These are phyloP conservation scores for Eucalyptus leucophloia DNA, from an alignment of 345 rosid genomes.

Conservation along the genomic window DNA sequence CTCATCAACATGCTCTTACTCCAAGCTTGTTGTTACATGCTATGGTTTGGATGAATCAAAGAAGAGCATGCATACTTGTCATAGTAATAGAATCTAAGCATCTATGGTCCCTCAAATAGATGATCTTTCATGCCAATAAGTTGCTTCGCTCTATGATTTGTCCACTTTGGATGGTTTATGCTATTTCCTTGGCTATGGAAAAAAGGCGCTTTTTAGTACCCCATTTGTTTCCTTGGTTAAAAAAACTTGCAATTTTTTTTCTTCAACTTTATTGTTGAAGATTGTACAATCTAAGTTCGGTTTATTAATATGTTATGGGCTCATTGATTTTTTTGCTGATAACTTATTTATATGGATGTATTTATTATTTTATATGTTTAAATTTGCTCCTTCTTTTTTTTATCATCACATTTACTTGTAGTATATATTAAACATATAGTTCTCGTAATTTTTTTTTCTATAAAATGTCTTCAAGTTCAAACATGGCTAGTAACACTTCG, in stretches of 20 bases:
- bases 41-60: neutral
- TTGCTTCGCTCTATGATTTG: slow-evolving; percentile 22
- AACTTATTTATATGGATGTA: too few relatives aligned
- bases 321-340: too few relatives aligned
- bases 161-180: slow-evolving; percentile 45
- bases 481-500: too few relatives aligned
- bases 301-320: too few relatives aligned
- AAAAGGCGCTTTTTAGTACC: slow-evolving; percentile 12
- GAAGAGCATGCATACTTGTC: neutral
- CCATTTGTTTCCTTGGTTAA: neutral
- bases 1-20: neutral
- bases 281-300: too few relatives aligned
- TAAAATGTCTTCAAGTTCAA: too few relatives aligned
- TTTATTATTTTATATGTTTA: too few relatives aligned
- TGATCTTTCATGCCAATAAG: slow-evolving; percentile 27
- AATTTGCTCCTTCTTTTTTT: too few relatives aligned
- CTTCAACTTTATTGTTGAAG: too few relatives aligned
- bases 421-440: too few relatives aligned
- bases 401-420: too few relatives aligned
- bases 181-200: slow-evolving; percentile 2
- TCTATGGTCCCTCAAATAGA: neutral
- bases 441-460: too few relatives aligned
- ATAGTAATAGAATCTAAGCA: neutral
- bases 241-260: neutral
- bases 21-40: neutral